These are phyloP conservation scores for Diplogelasinospora grovesii DNA, from an alignment of 495 filamentous ascomycete genomes.

Conservation along the genomic window DNA sequence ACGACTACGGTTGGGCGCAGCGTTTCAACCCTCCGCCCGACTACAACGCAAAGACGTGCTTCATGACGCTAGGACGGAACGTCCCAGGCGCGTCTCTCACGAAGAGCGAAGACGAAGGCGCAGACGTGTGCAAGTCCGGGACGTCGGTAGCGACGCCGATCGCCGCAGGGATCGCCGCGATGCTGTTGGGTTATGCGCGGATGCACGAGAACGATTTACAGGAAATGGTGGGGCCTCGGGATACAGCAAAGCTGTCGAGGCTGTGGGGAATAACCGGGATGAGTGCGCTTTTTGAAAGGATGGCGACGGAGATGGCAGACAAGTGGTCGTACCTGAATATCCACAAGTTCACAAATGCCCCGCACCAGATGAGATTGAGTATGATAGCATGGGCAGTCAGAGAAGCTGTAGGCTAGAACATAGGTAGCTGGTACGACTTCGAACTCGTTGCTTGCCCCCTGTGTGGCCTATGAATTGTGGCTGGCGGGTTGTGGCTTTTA, in stretches of 20 bases:
- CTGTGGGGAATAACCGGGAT: not conserved
- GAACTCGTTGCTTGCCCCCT: too few relatives aligned
- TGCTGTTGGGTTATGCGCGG: not conserved
- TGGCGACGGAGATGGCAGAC: not conserved
- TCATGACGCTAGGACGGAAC: constrained; percentile 4
- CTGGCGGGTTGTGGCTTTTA: too few relatives aligned
- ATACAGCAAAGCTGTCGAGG: not conserved
- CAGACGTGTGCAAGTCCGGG: not conserved
- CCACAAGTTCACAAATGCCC: too few relatives aligned
- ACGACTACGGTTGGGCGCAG: constrained; percentile 4
- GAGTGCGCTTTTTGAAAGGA: not conserved
- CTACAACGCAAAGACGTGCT: not conserved
- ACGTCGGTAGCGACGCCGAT: not conserved
- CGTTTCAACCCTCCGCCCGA: not conserved
- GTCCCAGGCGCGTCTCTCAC: constrained; percentile 4
- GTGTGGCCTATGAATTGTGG: too few relatives aligned
- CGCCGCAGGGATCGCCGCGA: not conserved
- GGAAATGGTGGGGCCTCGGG: not conserved
- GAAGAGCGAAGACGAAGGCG: not conserved
- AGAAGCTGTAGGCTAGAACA: too few relatives aligned
- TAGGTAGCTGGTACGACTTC: too few relatives aligned
- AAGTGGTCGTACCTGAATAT: not conserved
- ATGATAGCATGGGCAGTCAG: too few relatives aligned
- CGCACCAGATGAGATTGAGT: too few relatives aligned
- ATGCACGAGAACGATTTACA: not conserved